Conservation (phyloP, 2,329 filamentous ascomycete species). For the Aspergillus sp. region DNA sequence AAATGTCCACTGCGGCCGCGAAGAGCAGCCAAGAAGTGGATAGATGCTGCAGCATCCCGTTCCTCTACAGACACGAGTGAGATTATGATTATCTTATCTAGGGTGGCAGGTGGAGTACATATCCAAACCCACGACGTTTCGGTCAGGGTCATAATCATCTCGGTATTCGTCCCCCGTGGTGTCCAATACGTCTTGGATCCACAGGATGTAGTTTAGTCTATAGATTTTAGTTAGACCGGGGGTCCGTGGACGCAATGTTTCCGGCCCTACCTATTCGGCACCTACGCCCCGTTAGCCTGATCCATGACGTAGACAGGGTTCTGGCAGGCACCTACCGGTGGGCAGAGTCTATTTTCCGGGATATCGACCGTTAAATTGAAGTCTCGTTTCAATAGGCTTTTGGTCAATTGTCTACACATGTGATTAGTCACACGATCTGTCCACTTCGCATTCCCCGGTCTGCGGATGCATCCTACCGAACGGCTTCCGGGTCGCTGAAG, state of each 20-base stretch:
- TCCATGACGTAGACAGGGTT: neutral
- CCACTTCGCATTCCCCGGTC: neutral
- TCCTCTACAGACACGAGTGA: slow-evolving; percentile 52
- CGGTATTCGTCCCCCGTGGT: slow-evolving; percentile 54
- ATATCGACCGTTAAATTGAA: slow-evolving; percentile 72
- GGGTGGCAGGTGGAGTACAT: slow-evolving; percentile 49
- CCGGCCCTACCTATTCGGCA: slow-evolving; percentile 46
- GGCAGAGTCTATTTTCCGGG: slow-evolving; percentile 78
- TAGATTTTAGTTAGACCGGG: slow-evolving; percentile 24
- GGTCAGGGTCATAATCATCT: slow-evolving; percentile 53
- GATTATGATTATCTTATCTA: slow-evolving; percentile 2
- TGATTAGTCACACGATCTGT: slow-evolving; percentile 10
- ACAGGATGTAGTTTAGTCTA: slow-evolving; percentile 85
- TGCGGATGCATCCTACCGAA: slow-evolving; percentile 56
- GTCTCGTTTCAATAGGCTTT: slow-evolving; percentile 71
- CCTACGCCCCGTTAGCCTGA: slow-evolving; percentile 27
- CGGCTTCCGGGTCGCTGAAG: slow-evolving; percentile 74
- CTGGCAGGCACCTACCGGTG: slow-evolving; percentile 59
- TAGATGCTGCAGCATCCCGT: slow-evolving; percentile 93
- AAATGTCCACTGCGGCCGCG: slow-evolving; percentile 70
- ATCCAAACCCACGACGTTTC: slow-evolving; percentile 70
- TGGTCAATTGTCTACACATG: slow-evolving; percentile 64
- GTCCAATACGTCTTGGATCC: slow-evolving; percentile 80
- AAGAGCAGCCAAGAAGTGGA: slow-evolving; percentile 72
- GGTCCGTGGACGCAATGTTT: neutral